Base-by-base conservation (phyloP, 1,284 basidiomycete species). In the Golubevia sp. region DNA sequence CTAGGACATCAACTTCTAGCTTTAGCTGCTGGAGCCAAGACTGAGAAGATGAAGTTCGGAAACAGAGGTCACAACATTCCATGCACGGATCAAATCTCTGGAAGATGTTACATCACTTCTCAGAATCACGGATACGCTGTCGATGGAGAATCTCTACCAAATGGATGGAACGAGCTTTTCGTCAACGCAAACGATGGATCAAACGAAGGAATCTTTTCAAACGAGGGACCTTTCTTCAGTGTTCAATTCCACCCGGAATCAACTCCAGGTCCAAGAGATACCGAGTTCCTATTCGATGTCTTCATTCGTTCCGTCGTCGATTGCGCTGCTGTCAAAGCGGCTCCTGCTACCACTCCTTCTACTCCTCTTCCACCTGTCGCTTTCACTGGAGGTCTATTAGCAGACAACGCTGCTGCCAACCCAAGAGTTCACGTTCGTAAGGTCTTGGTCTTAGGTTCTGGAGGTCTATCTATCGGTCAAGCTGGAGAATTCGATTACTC, bases 161-260 rank as follows among this genome's bases (percentile, higher is more conserved):
- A 84, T 2, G 93, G 92, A 18, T 99, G 97, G 97, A 91, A 91
- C 82, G 93, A 95, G 80, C 87, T 99, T 26, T 99, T 98, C 87
- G 88, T 88, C 78, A 99, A 99, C 82, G 96, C 97, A 63, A 99
- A 99, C 86, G 97, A 99, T 81, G 89, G 89, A 63, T 94, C 92
- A 79, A 99, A 99, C 85, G 97, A 99, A 85, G 97, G 97, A 76
- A 97, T 99, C 78, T 97, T 94, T 86, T 79, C 65, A 57, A 90
- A 91, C 70, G 88, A 90, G 81, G 75, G 68, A 34, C 96, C 96
- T 1, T 97, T 93, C 88, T 99, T 99, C 86, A 97, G 94, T 49
- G 96, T 99, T n/a, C 97, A 99, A 84, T 99, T 99, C 88, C 97
- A 99, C 85, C 97, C 97, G 48, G 97, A 99, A 85, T 96, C 93